phyloP scores from a whole-genome alignment of 306 rosid genomes.

The Boehmeria nivea region DNA sequence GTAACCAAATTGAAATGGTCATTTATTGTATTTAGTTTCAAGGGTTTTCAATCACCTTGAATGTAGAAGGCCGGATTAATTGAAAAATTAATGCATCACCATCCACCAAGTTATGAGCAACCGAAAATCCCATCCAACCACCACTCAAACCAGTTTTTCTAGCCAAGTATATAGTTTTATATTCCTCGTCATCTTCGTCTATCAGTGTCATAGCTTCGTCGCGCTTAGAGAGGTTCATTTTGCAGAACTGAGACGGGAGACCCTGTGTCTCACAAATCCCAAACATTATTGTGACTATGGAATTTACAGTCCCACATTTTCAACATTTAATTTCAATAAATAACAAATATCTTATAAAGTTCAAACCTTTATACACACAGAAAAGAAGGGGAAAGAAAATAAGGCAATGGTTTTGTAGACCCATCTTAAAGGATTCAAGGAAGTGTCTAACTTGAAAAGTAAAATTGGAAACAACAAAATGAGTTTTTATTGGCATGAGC shows the following conservation, averaged over 20 bases:
- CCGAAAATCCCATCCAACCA: conserved; percentile 76
- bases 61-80: conserved; percentile 39
- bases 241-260: conserved; percentile 52
- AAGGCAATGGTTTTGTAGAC: no score
- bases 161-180: conserved; percentile 43
- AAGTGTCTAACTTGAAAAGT: no score
- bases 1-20: neutral
- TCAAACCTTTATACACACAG: no score
- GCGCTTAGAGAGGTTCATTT: conserved; percentile 36
- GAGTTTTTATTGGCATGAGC: no score
- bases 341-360: no score
- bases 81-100: conserved; percentile 84
- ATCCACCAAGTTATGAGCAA: conserved; percentile 67
- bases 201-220: conserved; percentile 42
- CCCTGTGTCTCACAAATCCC: conserved; percentile 35
- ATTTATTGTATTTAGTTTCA: neutral
- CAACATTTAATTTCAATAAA: no score
- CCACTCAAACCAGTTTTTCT: conserved; percentile 62
- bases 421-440: no score
- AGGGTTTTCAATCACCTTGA: conserved; percentile 54
- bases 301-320: no score
- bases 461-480: no score
- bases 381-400: no score
- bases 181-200: conserved; percentile 56
- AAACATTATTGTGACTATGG: neutral